Conservation (phyloP, 768 basidiomycete species). For the Phylloporus sp. region DNA sequence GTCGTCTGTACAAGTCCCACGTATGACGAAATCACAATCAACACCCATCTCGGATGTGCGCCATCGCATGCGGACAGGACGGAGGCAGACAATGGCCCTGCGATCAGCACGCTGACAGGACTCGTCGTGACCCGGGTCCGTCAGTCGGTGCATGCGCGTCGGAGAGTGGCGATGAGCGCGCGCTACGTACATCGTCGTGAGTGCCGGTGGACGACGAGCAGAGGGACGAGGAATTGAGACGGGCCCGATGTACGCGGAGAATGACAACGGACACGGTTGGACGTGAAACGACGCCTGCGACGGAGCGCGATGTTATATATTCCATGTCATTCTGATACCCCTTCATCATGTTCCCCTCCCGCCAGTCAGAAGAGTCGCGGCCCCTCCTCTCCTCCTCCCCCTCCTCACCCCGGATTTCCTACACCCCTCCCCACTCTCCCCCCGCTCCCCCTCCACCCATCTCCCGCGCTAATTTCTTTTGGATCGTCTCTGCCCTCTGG, state of each 20-base stretch:
- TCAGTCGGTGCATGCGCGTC: neutral
- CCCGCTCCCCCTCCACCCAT: constrained; percentile 34
- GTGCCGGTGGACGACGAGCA: neutral
- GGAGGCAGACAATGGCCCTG: too few species aligned
- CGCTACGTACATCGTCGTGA: too few species aligned
- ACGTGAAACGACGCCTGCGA: constrained; percentile 21
- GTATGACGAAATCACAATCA: too few species aligned
- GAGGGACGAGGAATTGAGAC: neutral
- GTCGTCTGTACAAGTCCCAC: too few species aligned
- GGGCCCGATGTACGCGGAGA: constrained; percentile 28
- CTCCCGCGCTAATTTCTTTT: constrained; percentile 51
- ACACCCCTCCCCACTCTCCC: constrained; percentile 38
- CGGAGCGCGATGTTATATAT: constrained; percentile 22
- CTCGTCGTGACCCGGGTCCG: too few species aligned
- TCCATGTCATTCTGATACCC: neutral
- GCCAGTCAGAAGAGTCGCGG: constrained; percentile 40
- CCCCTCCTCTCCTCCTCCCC: constrained; percentile 51
- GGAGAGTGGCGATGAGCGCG: neutral
- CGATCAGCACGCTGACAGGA: too few species aligned
- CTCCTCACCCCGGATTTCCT: constrained; percentile 33
- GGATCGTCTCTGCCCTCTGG: constrained; percentile 78
- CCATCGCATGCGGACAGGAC: too few species aligned
- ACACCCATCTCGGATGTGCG: too few species aligned
- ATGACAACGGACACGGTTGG: constrained; percentile 22
- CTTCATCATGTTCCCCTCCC: constrained; percentile 35